phyloP scores from a whole-genome alignment of 176 grass and related monocot genomes.

The Themeda triandra region DNA sequence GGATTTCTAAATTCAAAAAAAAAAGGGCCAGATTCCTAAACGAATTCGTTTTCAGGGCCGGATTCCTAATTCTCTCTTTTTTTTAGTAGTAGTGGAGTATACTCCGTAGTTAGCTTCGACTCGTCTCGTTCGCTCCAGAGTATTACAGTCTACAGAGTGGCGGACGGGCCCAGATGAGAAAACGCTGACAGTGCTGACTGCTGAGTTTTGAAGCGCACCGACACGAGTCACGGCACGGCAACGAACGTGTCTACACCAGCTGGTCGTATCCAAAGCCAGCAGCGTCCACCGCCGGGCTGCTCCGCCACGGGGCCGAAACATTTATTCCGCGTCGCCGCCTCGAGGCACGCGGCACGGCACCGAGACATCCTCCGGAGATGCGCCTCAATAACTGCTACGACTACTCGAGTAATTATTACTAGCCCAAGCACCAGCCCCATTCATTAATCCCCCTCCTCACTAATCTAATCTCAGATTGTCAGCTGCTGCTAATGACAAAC shows the following conservation, averaged over 20 bases:
- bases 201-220: background rate
- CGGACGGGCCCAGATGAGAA: background rate
- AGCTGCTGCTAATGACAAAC: background rate
- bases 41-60: no score
- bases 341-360: background rate
- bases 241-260: background rate
- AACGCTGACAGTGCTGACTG: background rate
- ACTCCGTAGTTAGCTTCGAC: no score
- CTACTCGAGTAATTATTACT: background rate
- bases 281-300: no score
- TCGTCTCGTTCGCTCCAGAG: background rate
- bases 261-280: background rate
- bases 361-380: conserved; percentile 20
- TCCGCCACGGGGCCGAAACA: background rate
- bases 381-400: background rate
- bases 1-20: no score
- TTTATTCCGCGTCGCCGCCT: conserved; percentile 37
- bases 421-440: background rate
- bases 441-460: background rate
- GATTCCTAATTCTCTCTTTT: no score
- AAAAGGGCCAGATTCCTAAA: no score
- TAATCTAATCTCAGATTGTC: conserved; percentile 8
- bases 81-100: no score
- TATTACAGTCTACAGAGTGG: no score
- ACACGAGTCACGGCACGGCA: background rate